Evolutionary conservation across 352 stramenopile species (phyloP).

Genomic region (Pythium periplocum): DNA sequence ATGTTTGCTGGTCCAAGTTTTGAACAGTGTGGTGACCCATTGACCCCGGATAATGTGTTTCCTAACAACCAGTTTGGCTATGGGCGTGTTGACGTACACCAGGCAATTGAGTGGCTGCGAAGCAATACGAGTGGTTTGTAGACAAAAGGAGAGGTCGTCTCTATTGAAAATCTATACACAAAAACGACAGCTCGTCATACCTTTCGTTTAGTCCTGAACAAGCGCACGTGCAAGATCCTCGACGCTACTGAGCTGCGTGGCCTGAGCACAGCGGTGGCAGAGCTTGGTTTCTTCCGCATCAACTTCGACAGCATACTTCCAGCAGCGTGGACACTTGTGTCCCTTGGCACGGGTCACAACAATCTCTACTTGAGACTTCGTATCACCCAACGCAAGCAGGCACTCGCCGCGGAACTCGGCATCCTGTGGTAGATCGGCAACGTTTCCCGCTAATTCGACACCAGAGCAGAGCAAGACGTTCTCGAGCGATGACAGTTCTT

Average conservation of each 20-base stretch:
- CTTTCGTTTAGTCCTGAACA: slow-evolving; percentile 23
- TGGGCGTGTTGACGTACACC: slow-evolving; percentile 16
- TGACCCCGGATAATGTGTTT: slow-evolving; percentile 8
- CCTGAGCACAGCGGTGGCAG: slow-evolving; percentile 45
- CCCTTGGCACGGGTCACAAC: slow-evolving; percentile 54
- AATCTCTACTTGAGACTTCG: slow-evolving; percentile 41
- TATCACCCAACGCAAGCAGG: slow-evolving; percentile 22
- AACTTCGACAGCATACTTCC: slow-evolving; percentile 72
- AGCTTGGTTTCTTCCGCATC: slow-evolving; percentile 45
- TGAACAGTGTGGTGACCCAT: no score
- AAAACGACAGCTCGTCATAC: no score
- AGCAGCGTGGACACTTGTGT: slow-evolving; percentile 87
- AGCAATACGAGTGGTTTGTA: no score
- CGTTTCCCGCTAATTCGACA: slow-evolving; percentile 30
- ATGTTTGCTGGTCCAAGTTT: no score
- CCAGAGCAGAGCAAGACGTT: slow-evolving; percentile 73
- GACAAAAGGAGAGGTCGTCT: no score
- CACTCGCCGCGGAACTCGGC: slow-evolving; percentile 21
- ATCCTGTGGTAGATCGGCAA: slow-evolving; percentile 1
- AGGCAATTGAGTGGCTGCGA: no score
- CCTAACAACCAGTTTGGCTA: slow-evolving; percentile 33
- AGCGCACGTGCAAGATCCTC: slow-evolving; percentile 37
- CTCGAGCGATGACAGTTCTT: slow-evolving; percentile 25
- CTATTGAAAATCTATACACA: no score
- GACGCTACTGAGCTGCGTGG: slow-evolving; percentile 43